Evolutionary conservation across 2,329 filamentous ascomycete genomes (phyloP).

Genomic region (Fusarium secorum): DNA sequence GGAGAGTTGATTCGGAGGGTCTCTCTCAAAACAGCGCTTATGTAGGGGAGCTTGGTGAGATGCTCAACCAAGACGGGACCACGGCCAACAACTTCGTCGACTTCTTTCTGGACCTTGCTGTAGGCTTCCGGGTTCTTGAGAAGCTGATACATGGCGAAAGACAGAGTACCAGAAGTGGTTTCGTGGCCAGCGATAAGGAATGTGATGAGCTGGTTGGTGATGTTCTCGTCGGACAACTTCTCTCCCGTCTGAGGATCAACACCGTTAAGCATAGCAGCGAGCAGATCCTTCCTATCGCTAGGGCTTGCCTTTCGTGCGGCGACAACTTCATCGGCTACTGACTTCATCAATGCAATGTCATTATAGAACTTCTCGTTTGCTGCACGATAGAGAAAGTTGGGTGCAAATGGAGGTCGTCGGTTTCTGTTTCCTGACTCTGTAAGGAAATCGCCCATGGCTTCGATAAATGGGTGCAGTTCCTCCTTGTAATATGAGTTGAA

Average conservation of each 20-base stretch:
- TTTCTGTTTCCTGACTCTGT: slow-evolving; percentile 61
- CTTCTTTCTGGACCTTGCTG: slow-evolving; percentile 69
- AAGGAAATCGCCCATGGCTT: slow-evolving; percentile 72
- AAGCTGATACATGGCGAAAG: slow-evolving; percentile 71
- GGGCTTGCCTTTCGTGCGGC: slow-evolving; percentile 64
- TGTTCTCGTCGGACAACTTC: slow-evolving; percentile 67
- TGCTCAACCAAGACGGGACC: slow-evolving; percentile 67
- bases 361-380: slow-evolving; percentile 59
- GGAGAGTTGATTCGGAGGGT: slow-evolving; percentile 69
- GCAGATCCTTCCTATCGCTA: slow-evolving; percentile 68
- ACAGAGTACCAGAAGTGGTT: slow-evolving; percentile 72
- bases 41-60: slow-evolving; percentile 70
- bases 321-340: slow-evolving; percentile 67
- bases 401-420: slow-evolving; percentile 55
- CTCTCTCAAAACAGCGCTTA: slow-evolving; percentile 70
- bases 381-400: slow-evolving; percentile 57
- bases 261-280: slow-evolving; percentile 74
- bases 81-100: slow-evolving; percentile 70
- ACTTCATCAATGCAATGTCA: slow-evolving; percentile 64
- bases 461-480: slow-evolving; percentile 73
- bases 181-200: slow-evolving; percentile 77
- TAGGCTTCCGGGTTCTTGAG: slow-evolving; percentile 68
- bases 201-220: slow-evolving; percentile 75
- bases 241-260: slow-evolving; percentile 72
- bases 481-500: slow-evolving; percentile 80